These are phyloP conservation scores for Sideroxylon spinosum DNA, from an alignment of 179 eudicot genomes.

Conservation along the genomic window DNA sequence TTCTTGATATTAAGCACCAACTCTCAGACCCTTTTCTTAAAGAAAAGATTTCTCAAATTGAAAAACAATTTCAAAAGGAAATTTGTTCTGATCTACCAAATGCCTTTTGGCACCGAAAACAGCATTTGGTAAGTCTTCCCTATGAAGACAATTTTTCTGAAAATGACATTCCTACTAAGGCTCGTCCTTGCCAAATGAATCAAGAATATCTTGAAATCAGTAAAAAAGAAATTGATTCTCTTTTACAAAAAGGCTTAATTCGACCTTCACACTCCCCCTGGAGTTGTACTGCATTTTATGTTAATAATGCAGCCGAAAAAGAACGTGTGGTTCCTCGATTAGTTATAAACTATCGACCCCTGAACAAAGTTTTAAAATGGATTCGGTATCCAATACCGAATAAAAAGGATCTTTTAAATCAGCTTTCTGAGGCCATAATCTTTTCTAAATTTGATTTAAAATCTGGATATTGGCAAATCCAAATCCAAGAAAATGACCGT, in stretches of 20 bases:
- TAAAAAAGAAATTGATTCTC: not conserved
- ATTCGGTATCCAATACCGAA: not conserved
- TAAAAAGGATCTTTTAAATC: not conserved
- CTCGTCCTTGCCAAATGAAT: not conserved
- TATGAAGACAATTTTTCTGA: not conserved
- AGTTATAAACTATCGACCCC: not conserved
- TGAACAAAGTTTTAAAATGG: not conserved
- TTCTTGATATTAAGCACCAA: too few species aligned
- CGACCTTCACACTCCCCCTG: too few species aligned
- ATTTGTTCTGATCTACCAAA: too few species aligned
- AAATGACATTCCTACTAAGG: not conserved
- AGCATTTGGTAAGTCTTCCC: not conserved
- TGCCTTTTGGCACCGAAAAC: not conserved
- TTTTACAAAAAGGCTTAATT: too few species aligned
- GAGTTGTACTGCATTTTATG: not conserved
- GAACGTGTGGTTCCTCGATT: not conserved
- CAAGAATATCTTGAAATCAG: not conserved
- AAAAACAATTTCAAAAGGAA: too few species aligned
- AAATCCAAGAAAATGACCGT: not conserved
- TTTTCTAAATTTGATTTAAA: not conserved
- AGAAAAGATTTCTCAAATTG: conserved; percentile 16
- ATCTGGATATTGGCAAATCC: not conserved
- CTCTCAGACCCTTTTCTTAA: too few species aligned
- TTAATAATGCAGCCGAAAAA: not conserved
- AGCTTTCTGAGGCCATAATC: not conserved